Conservation (phyloP, 495 filamentous ascomycete species). For the Neurospora pannonica region DNA sequence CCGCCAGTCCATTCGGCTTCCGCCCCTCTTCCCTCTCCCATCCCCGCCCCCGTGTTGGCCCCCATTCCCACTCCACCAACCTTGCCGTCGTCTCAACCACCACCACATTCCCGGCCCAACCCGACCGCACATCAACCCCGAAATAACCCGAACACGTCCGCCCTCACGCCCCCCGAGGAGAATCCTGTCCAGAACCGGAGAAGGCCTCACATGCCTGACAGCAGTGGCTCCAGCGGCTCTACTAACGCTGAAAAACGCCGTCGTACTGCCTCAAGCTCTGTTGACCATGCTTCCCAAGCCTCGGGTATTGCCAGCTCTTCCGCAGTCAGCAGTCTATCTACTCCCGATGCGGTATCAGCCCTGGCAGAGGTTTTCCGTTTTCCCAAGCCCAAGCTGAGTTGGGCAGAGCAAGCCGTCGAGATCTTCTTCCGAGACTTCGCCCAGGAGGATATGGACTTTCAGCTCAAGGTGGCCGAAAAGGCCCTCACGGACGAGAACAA, state of each 20-base stretch:
- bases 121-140: slow-evolving; percentile 9
- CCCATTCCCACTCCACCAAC: slow-evolving; percentile 1
- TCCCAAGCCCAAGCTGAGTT: slow-evolving; percentile 15
- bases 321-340: slow-evolving; percentile 10
- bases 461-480: slow-evolving; percentile 44
- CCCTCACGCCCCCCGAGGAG: slow-evolving; percentile 42
- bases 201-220: slow-evolving; percentile 15
- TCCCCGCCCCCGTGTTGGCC: not conserved
- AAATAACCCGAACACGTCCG: slow-evolving; percentile 17
- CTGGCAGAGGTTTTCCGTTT: slow-evolving; percentile 24
- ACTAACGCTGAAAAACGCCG: slow-evolving; percentile 31
- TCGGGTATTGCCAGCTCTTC: slow-evolving; percentile 4
- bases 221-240: not conserved
- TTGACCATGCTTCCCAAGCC: slow-evolving; percentile 8
- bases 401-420: slow-evolving; percentile 41
- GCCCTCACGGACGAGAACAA: slow-evolving; percentile 42
- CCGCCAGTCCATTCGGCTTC: not conserved
- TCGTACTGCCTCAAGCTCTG: slow-evolving; percentile 21
- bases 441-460: slow-evolving; percentile 38
- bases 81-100: not conserved
- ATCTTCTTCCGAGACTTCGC: slow-evolving; percentile 41
- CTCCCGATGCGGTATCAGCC: slow-evolving; percentile 13
- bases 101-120: slow-evolving; percentile 11
- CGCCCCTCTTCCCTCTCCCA: not conserved
- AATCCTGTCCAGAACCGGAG: slow-evolving; percentile 25